Base-by-base conservation (phyloP, 495 filamentous ascomycete species). In the Penicillium turbatum region DNA sequence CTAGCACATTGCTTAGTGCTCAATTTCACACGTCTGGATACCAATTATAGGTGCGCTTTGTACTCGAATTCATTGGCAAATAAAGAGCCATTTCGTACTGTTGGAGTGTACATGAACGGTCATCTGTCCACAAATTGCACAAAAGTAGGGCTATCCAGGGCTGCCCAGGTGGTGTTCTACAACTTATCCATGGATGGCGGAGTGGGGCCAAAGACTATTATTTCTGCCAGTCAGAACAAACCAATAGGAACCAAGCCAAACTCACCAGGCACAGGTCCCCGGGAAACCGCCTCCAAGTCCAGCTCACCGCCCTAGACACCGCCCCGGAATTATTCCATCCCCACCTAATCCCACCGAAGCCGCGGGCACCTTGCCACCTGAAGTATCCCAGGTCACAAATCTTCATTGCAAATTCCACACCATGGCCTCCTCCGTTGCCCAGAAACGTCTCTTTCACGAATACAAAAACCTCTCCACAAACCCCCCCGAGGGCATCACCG, bases 391-490 rank as follows among this genome's bases (percentile, higher is more conserved):
- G 15, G 30, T 21, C n/a, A 27, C 41, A 30, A 24, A 24, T 17
- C 29, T 11, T 13, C 27, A 31, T 31, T 32, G 17, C 30, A 50
- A 31, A 32, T 45, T 48, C 11, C 24, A 8, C 44, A 42, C 48
- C 30, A 67, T 67, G 64, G 64, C 56, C 17, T 70, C 72, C 32
- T 68, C 72, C 52, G 90, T 79, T 38, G 76, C 93, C 56, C 89
- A 92, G 67, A 92, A 92, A 59, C 93, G 93, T 38, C 88, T 99
- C 56, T 90, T 97, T 72, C 88, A 92, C 74, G 93, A 99, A 77
- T 99, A 99, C 86, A 86, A 87, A 58, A 85, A 79, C 51, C 86
- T 92, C 44, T 86, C 86, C 55, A 87, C 82, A 65, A 89, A 89
- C 74, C 86, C 89, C 2, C 89, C 90, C 10, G 89, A 95, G 42